These are phyloP conservation scores for Thelephora aurantiotincta DNA, from an alignment of 768 basidiomycete species.

Conservation along the genomic window DNA sequence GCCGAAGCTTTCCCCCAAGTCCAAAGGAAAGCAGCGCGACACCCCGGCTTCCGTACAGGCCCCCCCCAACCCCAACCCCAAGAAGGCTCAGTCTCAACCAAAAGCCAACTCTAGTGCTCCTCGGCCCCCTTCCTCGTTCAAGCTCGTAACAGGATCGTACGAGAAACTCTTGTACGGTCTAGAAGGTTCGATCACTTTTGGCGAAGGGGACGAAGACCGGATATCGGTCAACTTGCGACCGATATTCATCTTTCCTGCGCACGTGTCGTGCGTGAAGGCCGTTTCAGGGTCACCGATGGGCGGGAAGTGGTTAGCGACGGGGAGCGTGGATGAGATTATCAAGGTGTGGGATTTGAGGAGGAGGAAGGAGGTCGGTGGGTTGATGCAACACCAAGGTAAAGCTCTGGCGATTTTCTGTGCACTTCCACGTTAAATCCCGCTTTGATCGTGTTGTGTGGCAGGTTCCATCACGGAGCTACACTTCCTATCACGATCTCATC, in stretches of 20 bases:
- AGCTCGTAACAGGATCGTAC: constrained; percentile 85
- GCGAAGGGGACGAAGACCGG: constrained; percentile 17
- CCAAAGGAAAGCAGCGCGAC: constrained; percentile 19
- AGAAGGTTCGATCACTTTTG: constrained; percentile 40
- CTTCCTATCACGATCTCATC: constrained; percentile 81
- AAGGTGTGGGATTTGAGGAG: constrained; percentile 94
- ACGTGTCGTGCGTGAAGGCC: constrained; percentile 84
- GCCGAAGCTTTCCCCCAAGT: constrained; percentile 4
- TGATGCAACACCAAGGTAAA: constrained; percentile 90
- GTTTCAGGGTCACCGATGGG: constrained; percentile 80
- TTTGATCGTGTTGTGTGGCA: constrained; percentile 18
- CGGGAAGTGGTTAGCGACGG: constrained; percentile 93
- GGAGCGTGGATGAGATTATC: constrained; percentile 90
- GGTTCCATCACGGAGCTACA: constrained; percentile 83
- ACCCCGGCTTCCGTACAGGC: background rate
- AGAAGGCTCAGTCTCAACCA: constrained; percentile 1
- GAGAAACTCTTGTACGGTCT: constrained; percentile 93
- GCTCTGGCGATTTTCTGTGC: constrained; percentile 3
- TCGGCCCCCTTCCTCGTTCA: constrained; percentile 48
- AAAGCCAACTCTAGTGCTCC: background rate
- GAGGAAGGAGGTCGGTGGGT: constrained; percentile 84
- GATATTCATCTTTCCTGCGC: constrained; percentile 93
- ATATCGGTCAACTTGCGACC: constrained; percentile 40
- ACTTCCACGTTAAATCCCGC: background rate
- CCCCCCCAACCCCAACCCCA: constrained; percentile 5